phyloP scores from a whole-genome alignment of 768 basidiomycete genomes.

The Artomyces pyxidatus region DNA sequence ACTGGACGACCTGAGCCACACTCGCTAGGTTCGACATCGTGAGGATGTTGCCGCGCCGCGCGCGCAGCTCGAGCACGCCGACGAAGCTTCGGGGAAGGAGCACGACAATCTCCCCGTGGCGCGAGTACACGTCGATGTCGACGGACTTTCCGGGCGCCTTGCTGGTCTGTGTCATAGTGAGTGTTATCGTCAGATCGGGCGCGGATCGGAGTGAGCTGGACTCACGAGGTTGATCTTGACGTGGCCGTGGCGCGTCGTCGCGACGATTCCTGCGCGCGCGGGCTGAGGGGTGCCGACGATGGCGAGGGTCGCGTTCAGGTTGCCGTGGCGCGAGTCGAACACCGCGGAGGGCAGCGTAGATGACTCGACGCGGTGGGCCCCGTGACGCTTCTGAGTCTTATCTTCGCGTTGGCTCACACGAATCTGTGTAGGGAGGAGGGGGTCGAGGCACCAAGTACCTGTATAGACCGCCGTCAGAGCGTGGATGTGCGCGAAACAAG shows the following conservation, averaged over 20 bases:
- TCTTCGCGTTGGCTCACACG: neutral
- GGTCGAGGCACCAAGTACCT: slow-evolving; percentile 13
- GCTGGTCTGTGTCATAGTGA: slow-evolving; percentile 7
- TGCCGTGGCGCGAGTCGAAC: slow-evolving; percentile 8
- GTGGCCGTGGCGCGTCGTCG: slow-evolving; percentile 5
- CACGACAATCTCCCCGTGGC: slow-evolving; percentile 9
- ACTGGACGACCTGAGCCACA: neutral
- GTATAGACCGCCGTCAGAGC: neutral
- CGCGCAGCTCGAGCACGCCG: slow-evolving; percentile 10
- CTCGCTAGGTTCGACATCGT: slow-evolving; percentile 10
- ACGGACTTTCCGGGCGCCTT: slow-evolving; percentile 3
- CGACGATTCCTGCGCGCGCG: slow-evolving; percentile 5
- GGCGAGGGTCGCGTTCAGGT: slow-evolving; percentile 1
- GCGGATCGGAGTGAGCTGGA: too few species aligned
- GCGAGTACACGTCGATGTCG: slow-evolving; percentile 11
- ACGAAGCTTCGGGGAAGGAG: slow-evolving; percentile 14
- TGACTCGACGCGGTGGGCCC: neutral
- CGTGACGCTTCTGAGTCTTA: neutral
- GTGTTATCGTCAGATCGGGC: too few species aligned
- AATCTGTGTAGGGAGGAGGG: slow-evolving; percentile 1
- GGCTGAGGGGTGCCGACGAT: slow-evolving; percentile 4
- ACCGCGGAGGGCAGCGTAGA: neutral
- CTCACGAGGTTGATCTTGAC: slow-evolving; percentile 10
- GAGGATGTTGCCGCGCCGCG: slow-evolving; percentile 3
- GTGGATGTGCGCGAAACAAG: too few species aligned